Conservation (phyloP, 768 basidiomycete genomes). For the Panellus pusillus region DNA sequence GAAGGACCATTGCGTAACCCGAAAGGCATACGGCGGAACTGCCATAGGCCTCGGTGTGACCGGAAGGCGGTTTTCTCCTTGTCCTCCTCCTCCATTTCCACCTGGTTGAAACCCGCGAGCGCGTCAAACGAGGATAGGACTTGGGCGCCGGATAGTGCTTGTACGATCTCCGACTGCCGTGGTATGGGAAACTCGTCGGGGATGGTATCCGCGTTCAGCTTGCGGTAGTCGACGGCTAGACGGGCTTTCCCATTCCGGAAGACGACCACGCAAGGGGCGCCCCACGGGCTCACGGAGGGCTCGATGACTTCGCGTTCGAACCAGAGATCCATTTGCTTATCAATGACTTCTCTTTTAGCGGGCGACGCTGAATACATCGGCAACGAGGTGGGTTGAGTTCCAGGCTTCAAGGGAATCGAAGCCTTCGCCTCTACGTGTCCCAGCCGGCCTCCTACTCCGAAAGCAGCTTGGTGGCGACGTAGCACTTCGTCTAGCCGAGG, state of each 20-base stretch:
- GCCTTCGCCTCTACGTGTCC: constrained; percentile 25
- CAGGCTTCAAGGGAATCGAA: constrained; percentile 25
- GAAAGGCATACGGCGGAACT: neutral
- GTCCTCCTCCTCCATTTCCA: no score
- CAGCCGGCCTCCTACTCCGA: no score
- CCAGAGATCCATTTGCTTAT: no score
- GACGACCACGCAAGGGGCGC: no score
- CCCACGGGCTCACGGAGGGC: no score
- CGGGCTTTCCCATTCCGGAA: no score
- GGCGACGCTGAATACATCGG: constrained; percentile 26
- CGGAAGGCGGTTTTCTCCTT: constrained; percentile 1
- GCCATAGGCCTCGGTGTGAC: neutral
- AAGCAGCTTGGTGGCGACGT: constrained; percentile 17
- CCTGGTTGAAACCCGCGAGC: neutral
- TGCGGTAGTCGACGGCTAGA: no score
- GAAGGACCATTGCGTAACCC: neutral
- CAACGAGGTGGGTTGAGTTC: constrained; percentile 25
- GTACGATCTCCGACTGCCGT: constrained; percentile 27
- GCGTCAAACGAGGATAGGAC: constrained; percentile 9
- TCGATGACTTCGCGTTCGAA: no score
- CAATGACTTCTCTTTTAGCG: constrained; percentile 28
- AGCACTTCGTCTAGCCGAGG: constrained; percentile 10
- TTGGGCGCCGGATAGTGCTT: constrained; percentile 30
- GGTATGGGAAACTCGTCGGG: constrained; percentile 22
- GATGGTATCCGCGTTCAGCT: constrained; percentile 19